phyloP scores from a whole-genome alignment of 2,329 filamentous ascomycete species.

The Aspergillus tanneri region DNA sequence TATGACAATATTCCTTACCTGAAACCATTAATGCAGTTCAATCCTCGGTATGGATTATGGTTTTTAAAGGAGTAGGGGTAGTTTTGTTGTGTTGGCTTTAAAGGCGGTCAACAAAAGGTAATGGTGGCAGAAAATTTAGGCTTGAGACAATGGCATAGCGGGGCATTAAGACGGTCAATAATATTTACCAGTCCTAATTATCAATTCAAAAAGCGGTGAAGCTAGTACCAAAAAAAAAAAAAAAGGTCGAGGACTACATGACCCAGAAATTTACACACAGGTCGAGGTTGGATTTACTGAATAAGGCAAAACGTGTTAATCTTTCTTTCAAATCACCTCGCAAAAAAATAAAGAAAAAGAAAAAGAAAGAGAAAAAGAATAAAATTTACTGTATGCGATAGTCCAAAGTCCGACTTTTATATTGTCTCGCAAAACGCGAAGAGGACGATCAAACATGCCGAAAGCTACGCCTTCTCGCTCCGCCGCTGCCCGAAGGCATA shows the following conservation, averaged over 20 bases:
- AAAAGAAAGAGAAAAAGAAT: too few relatives aligned
- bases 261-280: slow-evolving; percentile 38
- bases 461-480: slow-evolving; percentile 65
- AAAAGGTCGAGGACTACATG: slow-evolving; percentile 37
- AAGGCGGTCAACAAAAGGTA: neutral
- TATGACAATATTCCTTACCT: too few relatives aligned
- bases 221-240: slow-evolving; percentile 21
- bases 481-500: slow-evolving; percentile 69
- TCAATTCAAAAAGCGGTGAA: slow-evolving; percentile 17
- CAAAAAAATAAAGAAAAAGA: too few relatives aligned
- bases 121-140: neutral
- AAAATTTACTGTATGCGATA: too few relatives aligned
- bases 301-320: neutral
- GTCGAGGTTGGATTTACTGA: slow-evolving; percentile 8
- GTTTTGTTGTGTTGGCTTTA: too few relatives aligned
- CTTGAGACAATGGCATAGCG: neutral
- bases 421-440: neutral
- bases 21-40: too few relatives aligned
- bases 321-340: neutral
- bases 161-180: slow-evolving; percentile 10
- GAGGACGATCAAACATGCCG: slow-evolving; percentile 60
- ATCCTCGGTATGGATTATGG: too few relatives aligned
- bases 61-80: too few relatives aligned
- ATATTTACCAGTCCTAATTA: neutral
- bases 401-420: neutral